Conservation (phyloP, 2,329 filamentous ascomycete species). For the Cladosporium sp. region DNA sequence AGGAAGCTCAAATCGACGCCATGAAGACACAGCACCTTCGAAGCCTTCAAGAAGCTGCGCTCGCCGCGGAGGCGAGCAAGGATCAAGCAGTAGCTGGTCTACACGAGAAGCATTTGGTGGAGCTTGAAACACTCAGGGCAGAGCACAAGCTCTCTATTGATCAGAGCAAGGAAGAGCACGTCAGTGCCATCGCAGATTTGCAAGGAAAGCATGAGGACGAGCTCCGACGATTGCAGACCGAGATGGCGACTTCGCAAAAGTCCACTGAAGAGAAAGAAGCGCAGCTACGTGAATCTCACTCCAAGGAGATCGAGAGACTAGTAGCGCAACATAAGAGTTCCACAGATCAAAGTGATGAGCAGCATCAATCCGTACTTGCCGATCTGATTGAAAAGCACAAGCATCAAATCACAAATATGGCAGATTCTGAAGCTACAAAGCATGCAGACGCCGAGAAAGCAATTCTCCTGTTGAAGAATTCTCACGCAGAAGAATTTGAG, state of each 20-base stretch:
- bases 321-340: background rate
- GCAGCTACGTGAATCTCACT: background rate
- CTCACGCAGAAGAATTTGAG: background rate
- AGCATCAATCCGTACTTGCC: background rate
- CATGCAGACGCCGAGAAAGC: background rate
- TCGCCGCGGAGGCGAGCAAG: background rate
- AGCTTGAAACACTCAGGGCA: background rate
- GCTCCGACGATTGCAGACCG: background rate
- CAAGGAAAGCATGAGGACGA: conserved; percentile 8
- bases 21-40: background rate
- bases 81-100: background rate
- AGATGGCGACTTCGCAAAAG: background rate
- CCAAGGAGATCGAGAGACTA: background rate
- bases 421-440: background rate
- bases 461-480: background rate
- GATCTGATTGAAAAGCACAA: conserved; percentile 10
- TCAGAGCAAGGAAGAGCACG: background rate
- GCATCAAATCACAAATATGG: background rate
- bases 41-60: background rate
- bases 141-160: conserved; percentile 10
- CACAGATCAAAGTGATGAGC: background rate
- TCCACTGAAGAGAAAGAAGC: background rate
- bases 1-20: conserved; percentile 9
- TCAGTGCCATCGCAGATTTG: conserved; percentile 4
- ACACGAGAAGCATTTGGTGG: background rate